These are phyloP conservation scores for Firmiana major DNA, from an alignment of 345 rosid genomes.

Conservation along the genomic window DNA sequence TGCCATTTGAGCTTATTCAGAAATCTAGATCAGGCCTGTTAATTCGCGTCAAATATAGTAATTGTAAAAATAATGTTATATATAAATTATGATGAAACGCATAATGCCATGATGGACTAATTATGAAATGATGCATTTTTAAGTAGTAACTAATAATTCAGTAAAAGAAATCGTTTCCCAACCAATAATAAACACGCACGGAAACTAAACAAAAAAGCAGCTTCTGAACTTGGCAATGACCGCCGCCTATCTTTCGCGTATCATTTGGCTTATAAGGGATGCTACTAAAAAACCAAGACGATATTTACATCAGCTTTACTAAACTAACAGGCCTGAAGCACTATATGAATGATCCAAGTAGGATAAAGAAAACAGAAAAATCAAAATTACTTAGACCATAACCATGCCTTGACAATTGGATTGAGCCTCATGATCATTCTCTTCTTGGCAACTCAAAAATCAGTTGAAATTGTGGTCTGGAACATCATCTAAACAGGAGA, in stretches of 20 bases:
- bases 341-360: background rate
- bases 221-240: background rate
- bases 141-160: background rate
- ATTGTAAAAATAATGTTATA: too few relatives aligned
- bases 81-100: too few relatives aligned
- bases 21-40: too few relatives aligned
- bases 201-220: background rate
- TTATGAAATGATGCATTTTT: too few relatives aligned
- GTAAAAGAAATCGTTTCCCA: background rate
- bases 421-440: background rate
- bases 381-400: background rate
- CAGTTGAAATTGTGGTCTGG: background rate
- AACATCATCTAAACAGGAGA: background rate
- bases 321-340: background rate
- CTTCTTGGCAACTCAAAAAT: background rate
- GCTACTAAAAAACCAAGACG: background rate
- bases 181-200: background rate
- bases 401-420: background rate
- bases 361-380: background rate
- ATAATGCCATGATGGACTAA: too few relatives aligned
- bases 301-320: background rate
- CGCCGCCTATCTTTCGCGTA: background rate
- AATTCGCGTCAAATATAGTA: too few relatives aligned
- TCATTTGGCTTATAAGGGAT: background rate
- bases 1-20: too few relatives aligned